Base-by-base conservation (phyloP, 768 basidiomycete genomes). In the Hypholoma sublateritium region DNA sequence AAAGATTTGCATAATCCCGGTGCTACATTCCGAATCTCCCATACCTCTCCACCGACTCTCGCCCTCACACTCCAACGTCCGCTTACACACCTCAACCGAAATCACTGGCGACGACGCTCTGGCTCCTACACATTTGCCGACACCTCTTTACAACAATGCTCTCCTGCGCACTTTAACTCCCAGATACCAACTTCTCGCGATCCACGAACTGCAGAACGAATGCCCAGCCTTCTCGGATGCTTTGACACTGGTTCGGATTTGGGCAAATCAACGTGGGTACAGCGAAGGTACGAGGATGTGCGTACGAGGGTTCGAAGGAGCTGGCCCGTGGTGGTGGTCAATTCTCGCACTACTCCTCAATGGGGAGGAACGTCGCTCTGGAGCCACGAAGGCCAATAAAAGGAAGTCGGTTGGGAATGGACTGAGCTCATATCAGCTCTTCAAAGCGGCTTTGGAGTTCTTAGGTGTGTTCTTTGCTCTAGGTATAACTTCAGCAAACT, bases 241-340 rank as follows among this genome's bases (percentile, higher is more conserved):
- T 0, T 69, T 93, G 8, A 78, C 88, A 0, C 77, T 98, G 1
- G 81, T 98, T 14, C 83, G 93, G 9, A 81, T 95, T 14, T 99
- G 97, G 97, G 92, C 91, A 1, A 85, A 87, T 49, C 89, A 95
- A 63, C 79, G 95, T 41, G 93, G 93, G 0, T 94, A 88, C 61
- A 80, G 84, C 2, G 78, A 80, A 59, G 84, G 87, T 11, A 69
- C 72, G 3, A 71, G 76, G 41, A 65, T 83, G 59, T 87, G 84
- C 62, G 75, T 91, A 3, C 75, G 80, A 14, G 91, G 91, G 14
- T 95, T 88, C 65, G 89, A 85, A 64, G 80, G 79, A 6, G 75
- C 78, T 21, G 90, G 90, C 0, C 66, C 77, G 4, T 88, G 79
- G 81, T 94, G 92, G 92, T 72, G 73, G 44, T 80, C 80, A 0